phyloP scores from a whole-genome alignment of 306 rosid species.

The Quercus ilex region DNA sequence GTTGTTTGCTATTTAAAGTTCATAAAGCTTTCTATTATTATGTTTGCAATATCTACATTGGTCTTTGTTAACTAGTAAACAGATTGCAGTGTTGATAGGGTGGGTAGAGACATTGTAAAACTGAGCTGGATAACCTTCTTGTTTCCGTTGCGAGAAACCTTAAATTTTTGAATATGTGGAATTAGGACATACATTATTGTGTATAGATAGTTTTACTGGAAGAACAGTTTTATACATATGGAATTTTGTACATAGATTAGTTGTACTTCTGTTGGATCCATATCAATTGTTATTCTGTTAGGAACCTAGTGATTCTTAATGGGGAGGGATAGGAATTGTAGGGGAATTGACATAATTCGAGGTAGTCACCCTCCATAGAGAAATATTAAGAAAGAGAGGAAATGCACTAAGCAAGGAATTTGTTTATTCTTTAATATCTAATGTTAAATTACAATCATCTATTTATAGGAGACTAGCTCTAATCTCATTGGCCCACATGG shows the following conservation, averaged over 20 bases:
- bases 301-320: too few species aligned
- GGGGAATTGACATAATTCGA: too few species aligned
- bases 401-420: too few species aligned
- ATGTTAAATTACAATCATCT: too few species aligned
- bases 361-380: too few species aligned
- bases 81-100: background rate
- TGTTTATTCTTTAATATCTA: too few species aligned
- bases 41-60: background rate
- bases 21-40: background rate
- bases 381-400: too few species aligned
- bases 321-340: too few species aligned
- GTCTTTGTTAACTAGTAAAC: background rate
- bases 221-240: background rate
- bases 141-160: background rate
- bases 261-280: background rate
- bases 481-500: too few species aligned
- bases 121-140: background rate
- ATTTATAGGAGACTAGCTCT: too few species aligned
- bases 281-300: background rate
- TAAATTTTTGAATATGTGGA: background rate
- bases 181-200: background rate
- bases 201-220: background rate
- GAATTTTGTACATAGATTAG: background rate
- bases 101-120: background rate
- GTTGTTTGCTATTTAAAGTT: slow-evolving; percentile 15